Conservation (phyloP, 2,329 filamentous ascomycete species). For the Coniochaeta pulveracea region DNA sequence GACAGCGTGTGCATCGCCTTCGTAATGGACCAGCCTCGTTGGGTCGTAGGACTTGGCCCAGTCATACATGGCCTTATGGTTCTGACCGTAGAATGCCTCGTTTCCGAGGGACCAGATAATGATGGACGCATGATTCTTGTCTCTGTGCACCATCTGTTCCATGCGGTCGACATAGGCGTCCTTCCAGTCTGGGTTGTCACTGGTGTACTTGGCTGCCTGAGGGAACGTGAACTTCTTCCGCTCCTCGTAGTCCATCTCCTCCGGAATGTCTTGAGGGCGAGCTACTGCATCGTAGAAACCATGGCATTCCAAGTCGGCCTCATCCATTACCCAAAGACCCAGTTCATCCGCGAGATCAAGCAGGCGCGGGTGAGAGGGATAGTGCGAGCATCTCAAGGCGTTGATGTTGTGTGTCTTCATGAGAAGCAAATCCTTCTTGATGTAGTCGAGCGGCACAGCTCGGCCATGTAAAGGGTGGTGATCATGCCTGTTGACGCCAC, state of each 20-base stretch:
- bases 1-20: conserved; percentile 48
- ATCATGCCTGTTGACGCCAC: conserved; percentile 59
- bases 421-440: conserved; percentile 47
- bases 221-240: conserved; percentile 44
- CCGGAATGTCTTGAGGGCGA: conserved; percentile 37
- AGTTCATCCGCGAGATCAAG: conserved; percentile 53
- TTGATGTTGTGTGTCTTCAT: conserved; percentile 68
- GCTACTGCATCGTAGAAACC: conserved; percentile 40
- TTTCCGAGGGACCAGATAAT: conserved; percentile 67
- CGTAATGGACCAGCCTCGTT: conserved; percentile 52
- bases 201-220: conserved; percentile 45
- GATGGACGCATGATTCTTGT: conserved; percentile 61
- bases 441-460: conserved; percentile 49
- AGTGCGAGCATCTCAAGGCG: conserved; percentile 56
- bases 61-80: conserved; percentile 57
- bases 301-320: conserved; percentile 41
- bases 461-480: conserved; percentile 55
- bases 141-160: conserved; percentile 50
- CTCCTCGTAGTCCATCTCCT: conserved; percentile 47
- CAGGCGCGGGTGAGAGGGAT: conserved; percentile 50
- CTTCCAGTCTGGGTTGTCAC: conserved; percentile 49
- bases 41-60: conserved; percentile 47
- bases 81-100: conserved; percentile 60
- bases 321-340: conserved; percentile 49
- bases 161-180: conserved; percentile 58